These are phyloP conservation scores for Warburgia ugandensis DNA, from an alignment of 164 flowering plant genomes.

Conservation along the genomic window DNA sequence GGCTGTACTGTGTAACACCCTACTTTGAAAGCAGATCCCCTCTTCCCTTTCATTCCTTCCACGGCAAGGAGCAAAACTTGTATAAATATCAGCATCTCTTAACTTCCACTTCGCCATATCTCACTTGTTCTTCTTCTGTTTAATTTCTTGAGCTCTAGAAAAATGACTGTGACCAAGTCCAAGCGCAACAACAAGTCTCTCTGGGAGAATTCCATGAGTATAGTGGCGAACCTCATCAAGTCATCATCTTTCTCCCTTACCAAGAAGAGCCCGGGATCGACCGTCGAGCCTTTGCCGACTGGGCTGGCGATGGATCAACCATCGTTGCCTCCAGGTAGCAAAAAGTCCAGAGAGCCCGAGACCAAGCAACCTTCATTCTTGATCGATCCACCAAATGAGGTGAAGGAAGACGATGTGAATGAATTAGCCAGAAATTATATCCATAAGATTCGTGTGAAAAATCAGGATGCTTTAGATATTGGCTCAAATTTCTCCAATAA, in stretches of 20 bases:
- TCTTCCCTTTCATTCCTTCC: too few species aligned
- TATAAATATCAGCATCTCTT: too few species aligned
- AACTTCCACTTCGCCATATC: too few species aligned
- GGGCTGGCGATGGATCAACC: neutral
- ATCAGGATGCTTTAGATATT: slow-evolving; percentile 4
- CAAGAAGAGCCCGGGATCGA: slow-evolving; percentile 21
- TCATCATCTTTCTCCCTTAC: slow-evolving; percentile 30
- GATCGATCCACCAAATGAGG: slow-evolving; percentile 17
- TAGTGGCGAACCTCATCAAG: slow-evolving; percentile 22
- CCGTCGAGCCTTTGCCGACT: neutral
- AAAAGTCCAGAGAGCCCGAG: slow-evolving; percentile 16
- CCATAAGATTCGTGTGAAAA: slow-evolving; percentile 27
- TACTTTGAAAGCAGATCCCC: too few species aligned
- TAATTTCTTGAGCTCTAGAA: too few species aligned
- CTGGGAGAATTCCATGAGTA: slow-evolving; percentile 26
- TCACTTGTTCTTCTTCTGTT: too few species aligned
- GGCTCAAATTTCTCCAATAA: too few species aligned
- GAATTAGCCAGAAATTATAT: slow-evolving; percentile 25
- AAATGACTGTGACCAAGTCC: too few species aligned
- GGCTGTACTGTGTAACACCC: too few species aligned
- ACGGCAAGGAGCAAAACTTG: too few species aligned
- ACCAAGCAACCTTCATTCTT: slow-evolving; percentile 16
- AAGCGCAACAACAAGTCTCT: slow-evolving; percentile 23
- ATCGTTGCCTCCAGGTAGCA: slow-evolving; percentile 8
- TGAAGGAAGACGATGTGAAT: slow-evolving; percentile 18